Evolutionary conservation across 2,329 filamentous ascomycete species (phyloP).

Genomic region (Cadophora malorum): DNA sequence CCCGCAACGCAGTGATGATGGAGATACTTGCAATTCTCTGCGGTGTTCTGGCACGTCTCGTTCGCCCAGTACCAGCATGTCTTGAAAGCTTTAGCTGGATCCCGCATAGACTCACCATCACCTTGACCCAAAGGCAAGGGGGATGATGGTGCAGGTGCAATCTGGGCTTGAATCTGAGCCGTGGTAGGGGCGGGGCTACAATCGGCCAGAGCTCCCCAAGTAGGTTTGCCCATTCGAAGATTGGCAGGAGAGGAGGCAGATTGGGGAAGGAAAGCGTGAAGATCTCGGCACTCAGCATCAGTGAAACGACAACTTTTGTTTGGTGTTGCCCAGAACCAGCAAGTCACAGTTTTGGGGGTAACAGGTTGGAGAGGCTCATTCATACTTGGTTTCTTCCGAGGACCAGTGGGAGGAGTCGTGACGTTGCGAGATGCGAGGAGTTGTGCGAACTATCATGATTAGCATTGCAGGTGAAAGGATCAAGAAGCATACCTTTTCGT

Average conservation of each 20-base stretch:
- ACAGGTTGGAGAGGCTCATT: conserved; percentile 30
- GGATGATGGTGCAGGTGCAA: not conserved
- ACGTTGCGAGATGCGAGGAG: conserved; percentile 24
- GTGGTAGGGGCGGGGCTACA: conserved; percentile 19
- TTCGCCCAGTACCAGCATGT: conserved; percentile 38
- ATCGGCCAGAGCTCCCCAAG: conserved; percentile 37
- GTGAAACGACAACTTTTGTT: conserved; percentile 39
- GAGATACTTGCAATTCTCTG: conserved; percentile 32
- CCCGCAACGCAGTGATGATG: conserved; percentile 26
- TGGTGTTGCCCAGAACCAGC: conserved; percentile 33
- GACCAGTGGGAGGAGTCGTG: not conserved
- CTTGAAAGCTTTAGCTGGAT: not conserved
- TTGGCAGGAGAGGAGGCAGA: conserved; percentile 24
- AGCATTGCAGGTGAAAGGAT: not conserved
- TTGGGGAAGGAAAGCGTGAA: conserved; percentile 31
- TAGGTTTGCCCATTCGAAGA: conserved; percentile 36
- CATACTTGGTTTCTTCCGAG: conserved; percentile 14
- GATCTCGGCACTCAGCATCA: conserved; percentile 39
- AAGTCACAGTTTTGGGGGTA: conserved; percentile 34
- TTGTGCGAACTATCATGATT: conserved; percentile 20
- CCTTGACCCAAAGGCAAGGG: conserved; percentile 3
- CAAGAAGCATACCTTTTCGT: conserved; percentile 31
- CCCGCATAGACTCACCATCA: not conserved
- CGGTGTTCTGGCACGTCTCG: conserved; percentile 21
- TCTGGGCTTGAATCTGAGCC: conserved; percentile 8